Conservation (phyloP, 164 flowering plant species). For the Nymphaea thermarum region DNA sequence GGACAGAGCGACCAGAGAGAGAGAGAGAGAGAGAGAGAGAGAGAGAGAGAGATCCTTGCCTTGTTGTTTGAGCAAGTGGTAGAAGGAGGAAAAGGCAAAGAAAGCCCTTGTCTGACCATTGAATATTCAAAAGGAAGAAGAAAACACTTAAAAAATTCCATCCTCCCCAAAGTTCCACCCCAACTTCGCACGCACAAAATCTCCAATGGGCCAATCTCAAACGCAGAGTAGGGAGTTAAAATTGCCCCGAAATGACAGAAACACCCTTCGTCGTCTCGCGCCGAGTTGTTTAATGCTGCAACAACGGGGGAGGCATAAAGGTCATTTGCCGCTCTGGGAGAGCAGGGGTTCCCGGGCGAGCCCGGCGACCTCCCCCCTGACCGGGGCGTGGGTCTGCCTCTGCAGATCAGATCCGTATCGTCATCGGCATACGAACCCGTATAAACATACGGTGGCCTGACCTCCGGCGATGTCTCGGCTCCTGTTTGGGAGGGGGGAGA, state of each 20-base stretch:
- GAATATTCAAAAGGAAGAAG: no score
- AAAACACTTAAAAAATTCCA: no score
- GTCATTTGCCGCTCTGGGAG: neutral
- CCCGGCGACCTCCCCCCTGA: constrained; percentile 1
- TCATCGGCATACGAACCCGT: neutral
- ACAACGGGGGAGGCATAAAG: neutral
- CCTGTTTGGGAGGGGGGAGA: neutral
- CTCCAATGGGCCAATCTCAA: no score
- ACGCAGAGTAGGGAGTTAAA: no score
- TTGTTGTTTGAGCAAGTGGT: no score
- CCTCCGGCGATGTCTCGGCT: neutral
- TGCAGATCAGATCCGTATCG: neutral
- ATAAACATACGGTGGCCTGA: neutral
- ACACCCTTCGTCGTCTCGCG: neutral
- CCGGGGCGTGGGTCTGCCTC: constrained; percentile 1
- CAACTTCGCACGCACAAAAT: no score
- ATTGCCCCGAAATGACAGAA: neutral
- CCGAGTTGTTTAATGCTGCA: neutral
- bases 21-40: no score
- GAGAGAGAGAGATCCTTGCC: no score
- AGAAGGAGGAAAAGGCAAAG: no score
- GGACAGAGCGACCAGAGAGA: no score
- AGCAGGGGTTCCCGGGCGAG: neutral
- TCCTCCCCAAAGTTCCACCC: no score
- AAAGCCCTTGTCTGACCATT: no score